These are phyloP conservation scores for Penicillium oxalicum DNA, from an alignment of 2,329 filamentous ascomycete species.

Conservation along the genomic window DNA sequence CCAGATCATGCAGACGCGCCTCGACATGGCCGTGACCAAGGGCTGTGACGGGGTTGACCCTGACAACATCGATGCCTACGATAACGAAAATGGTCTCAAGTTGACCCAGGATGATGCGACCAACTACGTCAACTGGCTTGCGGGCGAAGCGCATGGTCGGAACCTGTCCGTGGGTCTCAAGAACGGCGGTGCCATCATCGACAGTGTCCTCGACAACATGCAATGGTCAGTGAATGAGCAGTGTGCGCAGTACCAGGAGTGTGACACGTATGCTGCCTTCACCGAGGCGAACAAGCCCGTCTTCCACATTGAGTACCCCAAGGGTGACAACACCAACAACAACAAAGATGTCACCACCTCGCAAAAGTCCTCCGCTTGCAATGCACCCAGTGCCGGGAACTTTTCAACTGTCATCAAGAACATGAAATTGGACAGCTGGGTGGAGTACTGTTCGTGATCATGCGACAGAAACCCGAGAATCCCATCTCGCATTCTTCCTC, in stretches of 20 bases:
- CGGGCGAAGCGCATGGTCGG: constrained; percentile 47
- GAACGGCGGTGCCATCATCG: constrained; percentile 59
- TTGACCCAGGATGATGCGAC: constrained; percentile 54
- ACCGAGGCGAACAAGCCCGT: constrained; percentile 59
- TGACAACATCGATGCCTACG: constrained; percentile 64
- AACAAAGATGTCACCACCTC: constrained; percentile 27
- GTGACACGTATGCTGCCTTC: constrained; percentile 53
- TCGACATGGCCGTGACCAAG: constrained; percentile 55
- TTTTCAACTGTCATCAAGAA: constrained; percentile 64
- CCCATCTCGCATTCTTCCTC: background rate
- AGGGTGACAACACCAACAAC: constrained; percentile 40
- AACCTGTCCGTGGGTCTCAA: constrained; percentile 62
- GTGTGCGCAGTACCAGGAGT: constrained; percentile 58
- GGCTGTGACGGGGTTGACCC: constrained; percentile 65
- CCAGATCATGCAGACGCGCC: constrained; percentile 56
- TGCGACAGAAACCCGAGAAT: background rate
- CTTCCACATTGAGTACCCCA: constrained; percentile 67
- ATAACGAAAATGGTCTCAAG: constrained; percentile 58
- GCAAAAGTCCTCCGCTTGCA: constrained; percentile 43
- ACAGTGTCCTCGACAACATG: constrained; percentile 45
- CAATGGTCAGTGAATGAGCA: constrained; percentile 67
- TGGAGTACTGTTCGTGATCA: constrained; percentile 47
- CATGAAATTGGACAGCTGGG: constrained; percentile 59
- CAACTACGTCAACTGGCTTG: constrained; percentile 56
- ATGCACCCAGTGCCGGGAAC: constrained; percentile 39